A percentile compares a stretch with the other conserved stretches of the same genome.
Evolutionary conservation across 176 grass and related monocot genomes (phyloP).

Genomic region (Avena eriantha): DNA sequence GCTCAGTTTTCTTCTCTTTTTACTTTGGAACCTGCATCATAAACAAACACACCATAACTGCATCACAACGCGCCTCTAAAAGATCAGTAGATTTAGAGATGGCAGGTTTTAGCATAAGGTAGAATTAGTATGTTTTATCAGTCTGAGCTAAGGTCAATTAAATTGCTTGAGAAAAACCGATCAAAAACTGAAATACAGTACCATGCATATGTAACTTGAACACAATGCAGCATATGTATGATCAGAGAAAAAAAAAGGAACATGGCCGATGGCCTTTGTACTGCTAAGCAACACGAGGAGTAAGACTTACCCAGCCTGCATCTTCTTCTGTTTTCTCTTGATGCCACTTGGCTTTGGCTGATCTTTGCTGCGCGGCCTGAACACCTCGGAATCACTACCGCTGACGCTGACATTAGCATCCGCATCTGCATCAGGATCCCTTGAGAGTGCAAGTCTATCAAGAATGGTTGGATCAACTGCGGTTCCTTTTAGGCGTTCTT

Average conservation of each 20-base stretch:
- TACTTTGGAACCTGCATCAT: not conserved
- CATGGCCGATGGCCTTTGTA: not conserved
- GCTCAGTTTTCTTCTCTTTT: not conserved
- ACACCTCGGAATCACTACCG: not conserved
- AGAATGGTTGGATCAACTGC: constrained; percentile 36
- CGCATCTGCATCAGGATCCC: not conserved
- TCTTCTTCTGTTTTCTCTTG: not conserved
- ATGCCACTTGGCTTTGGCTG: not conserved
- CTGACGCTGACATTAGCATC: not conserved
- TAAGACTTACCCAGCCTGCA: not conserved
- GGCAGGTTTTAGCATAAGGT: not conserved
- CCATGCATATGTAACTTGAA: not conserved
- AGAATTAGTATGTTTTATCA: not conserved
- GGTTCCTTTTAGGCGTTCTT: constrained; percentile 34
- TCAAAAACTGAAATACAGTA: not conserved
- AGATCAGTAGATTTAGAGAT: not conserved
- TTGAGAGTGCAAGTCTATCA: constrained; percentile 52
- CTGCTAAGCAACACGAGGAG: not conserved
- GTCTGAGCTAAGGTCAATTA: not conserved
- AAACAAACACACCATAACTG: not conserved
- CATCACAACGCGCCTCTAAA: not conserved
- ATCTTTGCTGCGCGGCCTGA: not conserved
- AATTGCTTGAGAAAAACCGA: not conserved
- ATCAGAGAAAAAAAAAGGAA: not conserved
- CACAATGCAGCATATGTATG: not conserved